These are phyloP conservation scores for Meripilus lineatus DNA, from an alignment of 1,284 basidiomycete genomes.

Conservation along the genomic window DNA sequence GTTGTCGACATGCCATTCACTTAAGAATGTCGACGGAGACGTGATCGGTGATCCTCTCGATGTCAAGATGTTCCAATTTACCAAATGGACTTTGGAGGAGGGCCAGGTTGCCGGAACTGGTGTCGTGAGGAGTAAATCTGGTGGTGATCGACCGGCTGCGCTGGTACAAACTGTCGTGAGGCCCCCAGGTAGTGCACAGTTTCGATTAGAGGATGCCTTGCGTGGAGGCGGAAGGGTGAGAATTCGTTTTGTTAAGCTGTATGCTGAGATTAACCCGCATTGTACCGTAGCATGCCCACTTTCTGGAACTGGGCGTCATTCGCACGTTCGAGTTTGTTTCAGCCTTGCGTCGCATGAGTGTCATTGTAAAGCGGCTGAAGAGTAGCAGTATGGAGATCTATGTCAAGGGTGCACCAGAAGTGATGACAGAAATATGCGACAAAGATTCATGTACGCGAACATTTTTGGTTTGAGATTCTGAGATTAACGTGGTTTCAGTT, in stretches of 20 bases:
- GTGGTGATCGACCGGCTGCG: constrained; percentile 75
- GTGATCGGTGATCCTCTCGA: constrained; percentile 95
- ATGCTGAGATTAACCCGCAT: constrained; percentile 6
- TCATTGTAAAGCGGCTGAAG: constrained; percentile 93
- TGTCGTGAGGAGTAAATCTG: constrained; percentile 60
- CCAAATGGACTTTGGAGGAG: constrained; percentile 95
- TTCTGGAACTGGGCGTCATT: constrained; percentile 94
- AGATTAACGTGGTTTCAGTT: constrained; percentile 44
- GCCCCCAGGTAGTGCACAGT: constrained; percentile 87
- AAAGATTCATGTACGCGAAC: constrained; percentile 70
- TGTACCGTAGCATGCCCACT: constrained; percentile 78
- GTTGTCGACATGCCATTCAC: constrained; percentile 92
- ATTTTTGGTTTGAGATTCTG: background rate
- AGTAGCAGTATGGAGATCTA: constrained; percentile 96
- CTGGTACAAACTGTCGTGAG: constrained; percentile 96
- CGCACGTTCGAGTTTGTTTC: constrained; percentile 97
- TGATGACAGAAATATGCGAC: constrained; percentile 95
- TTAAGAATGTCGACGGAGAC: constrained; percentile 89
- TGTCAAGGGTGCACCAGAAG: constrained; percentile 98
- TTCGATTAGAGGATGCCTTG: constrained; percentile 89
- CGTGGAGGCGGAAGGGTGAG: constrained; percentile 73
- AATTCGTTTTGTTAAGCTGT: background rate
- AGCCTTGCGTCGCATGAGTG: constrained; percentile 91
- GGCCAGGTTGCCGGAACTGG: constrained; percentile 69
- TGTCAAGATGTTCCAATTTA: constrained; percentile 97